phyloP scores from a whole-genome alignment of 225 moss, liverwort and hornwort species.

The Sphagnum tenellum region DNA sequence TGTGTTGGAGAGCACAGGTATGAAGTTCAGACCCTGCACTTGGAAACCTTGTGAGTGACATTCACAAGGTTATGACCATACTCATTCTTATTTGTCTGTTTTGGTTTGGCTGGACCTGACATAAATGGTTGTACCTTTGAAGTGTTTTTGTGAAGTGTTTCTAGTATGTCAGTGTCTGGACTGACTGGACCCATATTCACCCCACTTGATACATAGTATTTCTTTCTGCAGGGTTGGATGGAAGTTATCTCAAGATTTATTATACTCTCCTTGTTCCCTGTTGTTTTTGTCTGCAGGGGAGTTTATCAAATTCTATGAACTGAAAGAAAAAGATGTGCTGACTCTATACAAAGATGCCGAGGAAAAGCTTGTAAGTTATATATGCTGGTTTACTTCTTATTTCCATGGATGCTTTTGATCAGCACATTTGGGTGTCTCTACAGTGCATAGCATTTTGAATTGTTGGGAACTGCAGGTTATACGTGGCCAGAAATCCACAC shows the following conservation, averaged over 20 bases:
- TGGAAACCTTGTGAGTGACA: neutral
- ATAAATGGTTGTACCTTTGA: neutral
- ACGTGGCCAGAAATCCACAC: conserved; percentile 25
- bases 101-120: neutral
- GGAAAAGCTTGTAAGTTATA: conserved; percentile 35
- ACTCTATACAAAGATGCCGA: conserved; percentile 38
- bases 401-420: neutral
- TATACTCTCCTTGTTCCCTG: neutral
- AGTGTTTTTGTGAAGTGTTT: neutral
- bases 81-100: neutral
- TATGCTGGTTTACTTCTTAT: neutral
- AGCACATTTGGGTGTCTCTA: neutral
- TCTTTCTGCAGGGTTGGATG: neutral
- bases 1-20: conserved; percentile 76
- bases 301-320: conserved; percentile 58
- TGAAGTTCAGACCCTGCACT: neutral
- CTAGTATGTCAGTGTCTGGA: neutral
- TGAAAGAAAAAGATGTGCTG: conserved; percentile 72
- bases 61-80: too few relatives aligned
- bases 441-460: neutral
- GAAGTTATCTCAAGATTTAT: neutral
- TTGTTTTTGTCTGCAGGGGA: conserved; percentile 37
- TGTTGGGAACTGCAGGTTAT: conserved; percentile 19
- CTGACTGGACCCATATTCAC: neutral
- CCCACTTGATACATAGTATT: neutral